Base-by-base conservation (phyloP, 768 basidiomycete species). In the Boletus tomentosulus region DNA sequence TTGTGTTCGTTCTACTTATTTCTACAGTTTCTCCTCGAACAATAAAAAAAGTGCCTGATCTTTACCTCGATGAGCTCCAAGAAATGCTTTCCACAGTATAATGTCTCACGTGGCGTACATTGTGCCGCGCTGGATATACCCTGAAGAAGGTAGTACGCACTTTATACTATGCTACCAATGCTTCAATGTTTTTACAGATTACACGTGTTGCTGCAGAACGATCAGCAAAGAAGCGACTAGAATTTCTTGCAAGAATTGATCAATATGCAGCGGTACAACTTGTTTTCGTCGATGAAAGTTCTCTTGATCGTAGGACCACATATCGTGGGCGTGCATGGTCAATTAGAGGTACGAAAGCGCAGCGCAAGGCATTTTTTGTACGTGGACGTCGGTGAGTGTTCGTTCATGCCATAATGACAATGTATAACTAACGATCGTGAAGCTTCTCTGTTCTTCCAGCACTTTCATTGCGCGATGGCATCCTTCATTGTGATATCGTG, bases 371-470 rank as follows among this genome's bases (percentile, higher is more conserved):
- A 7, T 49, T 49, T 19, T 49, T 52, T 28, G 19, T 54, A 0
- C 12, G 9, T 34, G 46, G 46, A 3, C 19, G 5, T 1, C 3
- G 19, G 46, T 46, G 24, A 12, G 31, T 34, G 10, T 43, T 24
- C 24, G 22, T 22, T 27, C 5, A 5, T 27, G 5, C 3, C 25
- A 27, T 5, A 27, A 27, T 27, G 5, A 27, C 5, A 27, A 24
- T 22, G 19, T 7, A 4, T 22, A 3, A 41, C 39, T 41, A 3
- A 22, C 4, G 10, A 4, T 27, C 24, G 1, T 9, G n/a, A n/a
- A 54, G 52, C 7, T 50, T 54, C 33, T 54, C 48, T n/a, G 33
- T 57, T 31, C 56, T 57, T 4, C 52, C 52, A 3, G 45, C 45
- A 0, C 31, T 57, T 5, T 48, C 31, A 2, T 47, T 54, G 6